Evolutionary conservation across 1,284 basidiomycete genomes (phyloP).

Genomic region (Puccinia hordei): DNA sequence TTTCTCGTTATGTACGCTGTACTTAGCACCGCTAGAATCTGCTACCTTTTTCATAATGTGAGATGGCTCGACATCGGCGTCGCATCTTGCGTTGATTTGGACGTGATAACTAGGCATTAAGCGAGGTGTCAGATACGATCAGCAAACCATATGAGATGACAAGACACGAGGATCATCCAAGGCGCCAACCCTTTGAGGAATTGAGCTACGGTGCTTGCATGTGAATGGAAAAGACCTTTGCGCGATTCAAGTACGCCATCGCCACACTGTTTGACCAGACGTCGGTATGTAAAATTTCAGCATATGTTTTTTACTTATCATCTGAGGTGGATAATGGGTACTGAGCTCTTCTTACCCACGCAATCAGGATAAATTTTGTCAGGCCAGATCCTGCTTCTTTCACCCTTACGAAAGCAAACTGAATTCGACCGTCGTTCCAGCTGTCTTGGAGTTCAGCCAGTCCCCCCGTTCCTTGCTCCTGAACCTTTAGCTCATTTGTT

Average conservation of each 20-base stretch:
- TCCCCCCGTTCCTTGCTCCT: constrained; percentile 77
- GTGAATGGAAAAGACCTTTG: constrained; percentile 88
- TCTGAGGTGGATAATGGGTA: background rate
- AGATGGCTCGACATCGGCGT: constrained; percentile 77
- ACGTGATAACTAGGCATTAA: constrained; percentile 68
- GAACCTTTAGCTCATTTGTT: constrained; percentile 86
- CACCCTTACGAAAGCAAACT: constrained; percentile 89
- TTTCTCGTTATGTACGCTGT: constrained; percentile 67
- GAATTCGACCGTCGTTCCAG: constrained; percentile 89
- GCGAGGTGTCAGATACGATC: background rate
- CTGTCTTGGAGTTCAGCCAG: constrained; percentile 90
- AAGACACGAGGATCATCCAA: background rate
- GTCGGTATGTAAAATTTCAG: background rate
- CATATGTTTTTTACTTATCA: background rate
- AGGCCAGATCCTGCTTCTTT: constrained; percentile 84
- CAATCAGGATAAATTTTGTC: constrained; percentile 83
- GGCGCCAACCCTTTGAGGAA: constrained; percentile 70
- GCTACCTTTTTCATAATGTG: constrained; percentile 83
- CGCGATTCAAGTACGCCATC: constrained; percentile 89
- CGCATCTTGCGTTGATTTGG: constrained; percentile 85
- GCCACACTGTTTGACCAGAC: constrained; percentile 67
- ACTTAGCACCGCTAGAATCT: constrained; percentile 89
- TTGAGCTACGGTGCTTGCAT: constrained; percentile 77
- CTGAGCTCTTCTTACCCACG: constrained; percentile 59
- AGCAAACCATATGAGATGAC: background rate